A percentile compares a stretch with the other conserved stretches of the same genome.
Conservation (phyloP, 2,329 filamentous ascomycete genomes). For the Cladobotryum protrusum region DNA sequence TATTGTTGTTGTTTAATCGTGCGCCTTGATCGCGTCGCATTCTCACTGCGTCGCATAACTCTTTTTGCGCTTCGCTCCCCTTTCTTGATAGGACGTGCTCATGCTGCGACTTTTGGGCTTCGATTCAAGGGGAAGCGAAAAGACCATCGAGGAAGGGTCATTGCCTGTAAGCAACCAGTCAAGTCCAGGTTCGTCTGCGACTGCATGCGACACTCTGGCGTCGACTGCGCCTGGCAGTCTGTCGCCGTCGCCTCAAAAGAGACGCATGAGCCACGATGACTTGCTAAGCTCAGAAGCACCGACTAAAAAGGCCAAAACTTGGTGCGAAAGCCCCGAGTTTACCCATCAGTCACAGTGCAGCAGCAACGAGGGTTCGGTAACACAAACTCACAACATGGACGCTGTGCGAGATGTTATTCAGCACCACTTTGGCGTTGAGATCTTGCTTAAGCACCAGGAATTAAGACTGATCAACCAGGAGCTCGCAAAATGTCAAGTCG, state of each 20-base stretch:
- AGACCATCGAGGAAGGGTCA: slow-evolving; percentile 35
- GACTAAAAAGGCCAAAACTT: slow-evolving; percentile 38
- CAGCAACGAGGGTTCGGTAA: slow-evolving; percentile 15
- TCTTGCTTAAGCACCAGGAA: slow-evolving; percentile 90
- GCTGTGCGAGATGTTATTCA: slow-evolving; percentile 67
- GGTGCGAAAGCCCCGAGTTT: slow-evolving; percentile 17
- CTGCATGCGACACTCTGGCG: slow-evolving; percentile 20
- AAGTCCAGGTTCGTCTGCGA: slow-evolving; percentile 27
- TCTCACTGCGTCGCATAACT: slow-evolving; percentile 16
- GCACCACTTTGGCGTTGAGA: slow-evolving; percentile 84
- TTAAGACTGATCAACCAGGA: slow-evolving; percentile 92
- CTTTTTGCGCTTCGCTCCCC: slow-evolving; percentile 8
- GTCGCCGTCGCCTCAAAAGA: slow-evolving; percentile 35
- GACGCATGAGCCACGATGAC: slow-evolving; percentile 29
- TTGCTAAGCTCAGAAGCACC: slow-evolving; percentile 20
- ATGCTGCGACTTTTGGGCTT: slow-evolving; percentile 60
- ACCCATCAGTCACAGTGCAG: slow-evolving; percentile 14
- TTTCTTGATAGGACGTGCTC: slow-evolving; percentile 25
- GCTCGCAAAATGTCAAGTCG: slow-evolving; percentile 88
- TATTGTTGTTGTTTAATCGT: no score
- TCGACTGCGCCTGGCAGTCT: slow-evolving; percentile 8
- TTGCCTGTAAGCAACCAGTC: slow-evolving; percentile 32
- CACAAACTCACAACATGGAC: slow-evolving; percentile 33
- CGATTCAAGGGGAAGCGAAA: slow-evolving; percentile 52
- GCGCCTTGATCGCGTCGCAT: slow-evolving; percentile 16